Evolutionary conservation across 1,139 yeast species (phyloP), one percentile per base, ranked within the genome.

Genomic region (Protomyces pachydermus): DNA sequence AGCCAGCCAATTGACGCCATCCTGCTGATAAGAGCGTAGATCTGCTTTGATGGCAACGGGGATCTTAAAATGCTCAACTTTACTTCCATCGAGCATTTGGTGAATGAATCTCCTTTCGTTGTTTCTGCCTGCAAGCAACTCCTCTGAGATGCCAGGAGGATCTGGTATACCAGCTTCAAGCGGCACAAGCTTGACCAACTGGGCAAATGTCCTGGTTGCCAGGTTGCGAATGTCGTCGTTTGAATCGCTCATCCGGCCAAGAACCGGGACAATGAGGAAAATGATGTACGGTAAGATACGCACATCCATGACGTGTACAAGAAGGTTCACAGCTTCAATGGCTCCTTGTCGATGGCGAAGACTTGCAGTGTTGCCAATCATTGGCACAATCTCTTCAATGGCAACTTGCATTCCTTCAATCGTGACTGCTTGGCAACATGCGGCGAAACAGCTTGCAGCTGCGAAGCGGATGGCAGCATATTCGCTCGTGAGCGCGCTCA

Each of bases 51-150:
- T 91, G 1, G 93, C 84, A 37, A 93, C 95, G 0, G 98, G 98
- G 52, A 95, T 77, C 64, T 85, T 87, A 74, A 91, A 95, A 1
- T 95, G 85, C 70, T 91, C 84, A 62, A 95, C 89, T 73, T 91
- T 91, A 6, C 91, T 80, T n/a, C 96, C 96, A 74, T 95, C 98
- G 91, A 95, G 89, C 98, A 95, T 93, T 74, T 95, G 98, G 69
- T 88, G 88, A 67, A 95, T 88, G 71, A 95, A 95, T 70, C 89
- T 96, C 72, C 99, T 84, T 74, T 95, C 98, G 66, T 89, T 82
- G 70, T 91, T 97, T 74, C 98, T 87, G 6, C 97, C 97, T 70
- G 81, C 88, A 67, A 93, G 79, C 64, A 95, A 80, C 62, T 88
- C 91, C 66, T 81, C 80, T 1, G 98, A 95, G 86, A 95, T 85